phyloP scores from a whole-genome alignment of 495 filamentous ascomycete species.

The Chaetomium cochliodes region DNA sequence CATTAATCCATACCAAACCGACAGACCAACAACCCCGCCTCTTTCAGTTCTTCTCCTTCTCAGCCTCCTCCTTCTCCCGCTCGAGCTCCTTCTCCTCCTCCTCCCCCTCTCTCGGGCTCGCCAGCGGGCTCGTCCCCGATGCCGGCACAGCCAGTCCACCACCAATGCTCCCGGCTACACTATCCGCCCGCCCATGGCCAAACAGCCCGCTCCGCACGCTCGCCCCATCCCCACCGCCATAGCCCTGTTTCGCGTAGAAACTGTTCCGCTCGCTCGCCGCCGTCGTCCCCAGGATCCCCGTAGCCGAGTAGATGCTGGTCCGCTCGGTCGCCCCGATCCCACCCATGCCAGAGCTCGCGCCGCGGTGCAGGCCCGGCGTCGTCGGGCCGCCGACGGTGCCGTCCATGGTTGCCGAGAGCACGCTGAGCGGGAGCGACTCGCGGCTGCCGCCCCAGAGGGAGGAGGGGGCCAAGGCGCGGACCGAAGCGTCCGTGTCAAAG shows the following conservation, averaged over 20 bases:
- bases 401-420: conserved; percentile 76
- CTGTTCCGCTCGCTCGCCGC: conserved; percentile 71
- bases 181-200: conserved; percentile 78
- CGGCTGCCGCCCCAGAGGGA: conserved; percentile 86
- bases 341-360: conserved; percentile 62
- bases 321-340: conserved; percentile 77
- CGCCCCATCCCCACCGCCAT: conserved; percentile 63
- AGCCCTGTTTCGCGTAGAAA: conserved; percentile 68
- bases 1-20: not conserved
- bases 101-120: conserved; percentile 50
- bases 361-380: conserved; percentile 54
- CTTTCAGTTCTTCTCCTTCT: not conserved
- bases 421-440: conserved; percentile 83
- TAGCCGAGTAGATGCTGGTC: conserved; percentile 81
- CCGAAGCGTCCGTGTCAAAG: conserved; percentile 92
- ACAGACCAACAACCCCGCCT: not conserved
- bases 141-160: conserved; percentile 15
- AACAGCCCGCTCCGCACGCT: conserved; percentile 76
- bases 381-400: conserved; percentile 30
- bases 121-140: conserved; percentile 57
- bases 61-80: conserved; percentile 6
- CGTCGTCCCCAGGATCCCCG: conserved; percentile 55
- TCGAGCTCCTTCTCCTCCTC: conserved; percentile 22
- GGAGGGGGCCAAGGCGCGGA: conserved; percentile 87
- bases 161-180: conserved; percentile 73